Base-by-base conservation (phyloP, 2,329 filamentous ascomycete genomes). In the Aspergillus sp. region DNA sequence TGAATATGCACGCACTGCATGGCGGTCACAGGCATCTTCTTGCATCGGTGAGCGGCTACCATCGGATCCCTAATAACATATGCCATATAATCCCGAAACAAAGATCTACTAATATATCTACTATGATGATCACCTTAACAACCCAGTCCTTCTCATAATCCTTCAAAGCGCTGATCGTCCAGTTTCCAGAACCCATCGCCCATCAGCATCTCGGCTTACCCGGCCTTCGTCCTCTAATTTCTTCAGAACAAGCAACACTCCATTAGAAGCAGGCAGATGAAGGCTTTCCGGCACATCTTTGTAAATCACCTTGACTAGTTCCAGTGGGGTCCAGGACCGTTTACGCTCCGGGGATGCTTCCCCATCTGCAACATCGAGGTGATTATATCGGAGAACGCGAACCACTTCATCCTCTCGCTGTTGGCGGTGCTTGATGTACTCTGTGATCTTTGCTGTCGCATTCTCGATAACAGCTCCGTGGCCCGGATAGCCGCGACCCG, bases 291-390 rank as follows among this genome's bases (percentile, higher is more conserved):
- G 89, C 21, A 96, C 88, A 69, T 91, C 88, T 56, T 83, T 84
- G 74, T 99, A 99, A 36, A 99, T 91, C 32, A 90, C 80, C 75
- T 90, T 91, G n/a, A 97, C 94, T 64, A 98, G 81, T 60, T 94
- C 91, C 84, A 92, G 89, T 8, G 87, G 83, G 6, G 84, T 86
- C 90, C 89, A 92, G 2, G 64, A 59, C 0, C 76, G 74, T 60
- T 78, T 74, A 13, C 68, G 67, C 36, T 70, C 66, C 15, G 78
- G 74, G 47, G 77, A 74, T 36, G 76, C 64, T 51, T 74, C 70
- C 2, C 63, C 68, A 3, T 70, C 67, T 9, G 62, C 60, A 15
- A 72, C 67, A 51, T 76, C 74, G 9, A 75, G 63, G 36, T 72
- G 76, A 10, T 77, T 72, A 48, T 78, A 79, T 45, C 78, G 78